Evolutionary conservation across 768 basidiomycete species (phyloP), one percentile per base, ranked within the genome.

Genomic region (Trametes cinnabarina): DNA sequence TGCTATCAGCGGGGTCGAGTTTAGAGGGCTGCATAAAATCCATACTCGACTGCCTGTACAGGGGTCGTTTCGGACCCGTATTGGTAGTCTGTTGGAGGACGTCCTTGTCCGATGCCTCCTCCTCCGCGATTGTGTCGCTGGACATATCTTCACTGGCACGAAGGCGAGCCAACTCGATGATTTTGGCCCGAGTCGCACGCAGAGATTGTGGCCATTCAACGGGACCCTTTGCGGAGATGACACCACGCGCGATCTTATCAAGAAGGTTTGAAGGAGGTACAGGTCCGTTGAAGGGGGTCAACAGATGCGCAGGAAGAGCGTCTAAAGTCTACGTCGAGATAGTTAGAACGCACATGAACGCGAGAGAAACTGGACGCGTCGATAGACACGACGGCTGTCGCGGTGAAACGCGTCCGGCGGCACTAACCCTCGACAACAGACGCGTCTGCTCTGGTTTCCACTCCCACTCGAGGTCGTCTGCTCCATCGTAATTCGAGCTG

Each of bases 1-100:
- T 78, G 54, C 77, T 82, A 52, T 79, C 76, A 63, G 78, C 76
- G 64, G 77, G 66, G 58, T 82, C 72, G 39, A 73, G 76, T 50
- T 78, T 77, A 28, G 79, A 71, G 11, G 70, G 71, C 58, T 80
- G 82, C 72, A 93, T 83, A 63, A 91, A 92, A 67, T 93, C 91
- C 91, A 92, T 92, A 69, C 89, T 90, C 22, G 89, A 90, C 74
- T 90, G 89, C 57, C 87, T 79, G 72, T 90, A 89, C 23, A 91
- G 74, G 17, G 85, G 85, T 17, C 85, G 81, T 54, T 77, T 77
- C 34, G 70, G 72, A 47, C 81, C 74, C 35, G 78, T 77, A 68
- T 80, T 80, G 42, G 80, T 80, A 4, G 79, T 79, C 48, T 69
- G 68, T 55, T 79, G 77, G 30, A 81, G 71, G 25, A 79, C 75